A percentile compares a stretch with the other conserved stretches of the same genome.
phyloP scores from a whole-genome alignment of 805 yeast species.

The Lachancea cidri region DNA sequence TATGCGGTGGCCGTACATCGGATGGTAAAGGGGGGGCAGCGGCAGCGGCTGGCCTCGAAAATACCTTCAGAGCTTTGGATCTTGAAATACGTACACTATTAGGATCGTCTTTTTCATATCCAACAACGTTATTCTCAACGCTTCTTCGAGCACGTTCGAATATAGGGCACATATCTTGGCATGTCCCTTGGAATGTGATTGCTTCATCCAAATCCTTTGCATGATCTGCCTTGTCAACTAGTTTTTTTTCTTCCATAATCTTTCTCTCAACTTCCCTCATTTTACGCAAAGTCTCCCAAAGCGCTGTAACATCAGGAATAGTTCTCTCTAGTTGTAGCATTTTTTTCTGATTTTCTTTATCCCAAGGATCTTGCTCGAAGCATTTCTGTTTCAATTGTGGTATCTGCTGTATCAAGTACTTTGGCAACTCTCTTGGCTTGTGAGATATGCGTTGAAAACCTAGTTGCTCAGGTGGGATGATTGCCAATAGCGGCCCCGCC shows the following conservation, averaged over 20 bases:
- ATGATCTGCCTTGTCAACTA: conserved; percentile 83
- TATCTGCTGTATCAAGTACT: conserved; percentile 34
- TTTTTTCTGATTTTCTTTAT: conserved; percentile 59
- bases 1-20: conserved; percentile 90
- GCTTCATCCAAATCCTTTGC: conserved; percentile 86
- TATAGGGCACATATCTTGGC: conserved; percentile 91
- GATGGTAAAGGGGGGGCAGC: conserved; percentile 97
- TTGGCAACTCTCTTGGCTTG: conserved; percentile 30
- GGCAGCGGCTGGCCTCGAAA: conserved; percentile 96
- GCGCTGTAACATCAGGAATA: conserved; percentile 57
- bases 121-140: conserved; percentile 79
- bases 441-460: conserved; percentile 21
- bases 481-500: not conserved
- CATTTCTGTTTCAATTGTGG: conserved; percentile 32
- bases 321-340: conserved; percentile 49
- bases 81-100: conserved; percentile 52
- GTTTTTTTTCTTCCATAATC: conserved; percentile 71
- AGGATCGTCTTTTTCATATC: conserved; percentile 61
- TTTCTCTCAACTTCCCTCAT: conserved; percentile 71
- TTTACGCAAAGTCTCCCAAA: conserved; percentile 69
- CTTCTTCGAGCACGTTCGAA: conserved; percentile 87
- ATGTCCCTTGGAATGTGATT: conserved; percentile 79
- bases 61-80: conserved; percentile 74
- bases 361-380: conserved; percentile 56
- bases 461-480: conserved; percentile 13